Percentiles rank a stretch among this genome's conserved stretches.
phyloP scores from a whole-genome alignment of 1,284 basidiomycete genomes.

The Moesziomyces parantarcticus region DNA sequence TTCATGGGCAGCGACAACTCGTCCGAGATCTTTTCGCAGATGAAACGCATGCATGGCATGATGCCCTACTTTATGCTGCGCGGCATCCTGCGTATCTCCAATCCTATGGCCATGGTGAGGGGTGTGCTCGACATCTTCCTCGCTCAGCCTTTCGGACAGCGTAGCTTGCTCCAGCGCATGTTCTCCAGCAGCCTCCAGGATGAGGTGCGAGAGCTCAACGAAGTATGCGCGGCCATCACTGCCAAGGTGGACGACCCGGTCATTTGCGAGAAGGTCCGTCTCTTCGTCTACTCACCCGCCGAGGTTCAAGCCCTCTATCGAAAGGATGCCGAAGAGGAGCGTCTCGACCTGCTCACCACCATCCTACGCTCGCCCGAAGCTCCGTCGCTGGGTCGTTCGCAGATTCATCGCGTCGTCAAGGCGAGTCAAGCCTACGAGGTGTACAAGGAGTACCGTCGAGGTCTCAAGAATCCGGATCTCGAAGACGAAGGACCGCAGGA shows the following conservation, averaged over 20 bases:
- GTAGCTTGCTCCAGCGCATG: conserved; percentile 83
- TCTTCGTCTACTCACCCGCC: conserved; percentile 84
- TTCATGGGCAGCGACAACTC: conserved; percentile 93
- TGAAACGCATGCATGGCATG: conserved; percentile 92
- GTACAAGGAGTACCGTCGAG: conserved; percentile 59
- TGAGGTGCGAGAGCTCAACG: conserved; percentile 83
- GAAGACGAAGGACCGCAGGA: conserved; percentile 74
- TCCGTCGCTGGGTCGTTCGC: conserved; percentile 70
- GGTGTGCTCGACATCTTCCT: conserved; percentile 91
- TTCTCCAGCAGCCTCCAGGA: conserved; percentile 90
- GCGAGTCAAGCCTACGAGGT: conserved; percentile 62
- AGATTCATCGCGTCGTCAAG: conserved; percentile 61
- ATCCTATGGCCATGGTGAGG: conserved; percentile 95
- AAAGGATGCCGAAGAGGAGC: conserved; percentile 73
- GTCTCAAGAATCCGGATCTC: conserved; percentile 55
- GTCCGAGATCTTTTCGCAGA: conserved; percentile 84
- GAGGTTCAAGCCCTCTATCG: conserved; percentile 79
- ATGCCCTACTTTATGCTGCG: conserved; percentile 99
- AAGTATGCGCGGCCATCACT: conserved; percentile 85
- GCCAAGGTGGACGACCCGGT: conserved; percentile 88
- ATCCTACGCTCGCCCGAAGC: conserved; percentile 84
- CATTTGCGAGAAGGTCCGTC: conserved; percentile 86
- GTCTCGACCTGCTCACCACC: conserved; percentile 81
- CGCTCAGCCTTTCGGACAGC: conserved; percentile 95
- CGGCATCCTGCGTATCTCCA: conserved; percentile 89